Conservation (phyloP, 2,329 filamentous ascomycete genomes). For the Cercospora sojina region DNA sequence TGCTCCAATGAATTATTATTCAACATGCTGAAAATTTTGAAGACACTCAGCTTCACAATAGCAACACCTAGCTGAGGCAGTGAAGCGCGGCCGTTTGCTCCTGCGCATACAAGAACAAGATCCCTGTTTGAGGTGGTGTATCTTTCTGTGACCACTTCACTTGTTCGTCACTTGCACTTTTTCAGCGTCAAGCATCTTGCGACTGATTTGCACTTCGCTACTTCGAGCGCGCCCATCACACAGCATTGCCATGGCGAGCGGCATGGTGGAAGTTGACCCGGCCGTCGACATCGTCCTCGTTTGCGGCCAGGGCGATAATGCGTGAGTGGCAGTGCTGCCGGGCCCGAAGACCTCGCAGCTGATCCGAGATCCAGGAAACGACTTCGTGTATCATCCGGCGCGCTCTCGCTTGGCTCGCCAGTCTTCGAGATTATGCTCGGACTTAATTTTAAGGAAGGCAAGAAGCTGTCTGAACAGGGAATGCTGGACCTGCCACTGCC, state of each 20-base stretch:
- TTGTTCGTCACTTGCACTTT: too few species aligned
- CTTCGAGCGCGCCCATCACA: neutral
- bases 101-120: neutral
- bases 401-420: conserved; percentile 17
- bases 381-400: conserved; percentile 9
- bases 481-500: conserved; percentile 4
- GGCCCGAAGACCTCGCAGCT: too few species aligned
- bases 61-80: too few species aligned
- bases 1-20: too few species aligned
- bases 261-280: conserved; percentile 35
- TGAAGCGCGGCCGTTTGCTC: neutral
- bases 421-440: conserved; percentile 18
- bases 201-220: neutral
- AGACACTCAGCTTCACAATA: too few species aligned
- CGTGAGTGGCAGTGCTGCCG: neutral
- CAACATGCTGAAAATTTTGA: too few species aligned
- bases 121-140: neutral
- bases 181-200: too few species aligned
- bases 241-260: neutral
- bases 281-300: conserved; percentile 36
- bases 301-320: neutral
- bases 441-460: conserved; percentile 10
- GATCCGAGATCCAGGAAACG: neutral
- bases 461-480: neutral
- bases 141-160: neutral